Base-by-base conservation (phyloP, 2,329 filamentous ascomycete genomes). In the Colletotrichum cereale region DNA sequence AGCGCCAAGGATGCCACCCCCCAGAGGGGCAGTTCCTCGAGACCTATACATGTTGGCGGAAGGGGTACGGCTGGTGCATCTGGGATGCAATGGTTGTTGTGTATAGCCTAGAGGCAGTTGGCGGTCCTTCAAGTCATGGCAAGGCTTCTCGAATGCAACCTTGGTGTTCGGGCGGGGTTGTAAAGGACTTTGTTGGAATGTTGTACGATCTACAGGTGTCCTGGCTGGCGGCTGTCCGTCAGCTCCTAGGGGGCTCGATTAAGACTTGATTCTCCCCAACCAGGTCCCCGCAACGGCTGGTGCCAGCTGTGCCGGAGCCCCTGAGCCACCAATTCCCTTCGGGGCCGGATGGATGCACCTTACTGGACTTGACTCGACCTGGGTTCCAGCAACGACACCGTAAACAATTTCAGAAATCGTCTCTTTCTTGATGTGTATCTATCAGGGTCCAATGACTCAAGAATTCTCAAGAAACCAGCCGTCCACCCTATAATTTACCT, bases 1-100 rank as follows among this genome's bases (percentile, higher is more conserved):
- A 55, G 93, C 93, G 72, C 90, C 90, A 78, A 98, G 86, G 76
- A 97, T 89, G 80, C 87, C 87, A 74, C 80, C 82, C 77, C 82
- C 83, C 48, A 80, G 81, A 62, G 80, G 75, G 75, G 79, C 79
- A 70, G 81, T 80, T 77, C 82, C 80, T 77, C 81, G 84, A 75
- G 84, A 80, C 75, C 81, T 80, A 70, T 85, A 82, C 85, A 86
- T 86, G 70, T n/a, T 67, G 42, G 58, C 44, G 58, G n/a, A 40
- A 40, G 60, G 58, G 44, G 31, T 50, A 60, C 42, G 26, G 31
- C 38, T 48, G 64, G 63, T 71, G 60, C 69, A 72, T 69, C 52
- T 56, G 65, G 57, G 34, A 48, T 62, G 50, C 56, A 26, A 36
- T 71, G 21, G 24, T 64, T 24, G 38, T 24, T 53, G 24, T 34